Evolutionary conservation across 2,329 filamentous ascomycete species (phyloP), one percentile per base, ranked within the genome.

Genomic region (Pseudogymnoascus sp.): DNA sequence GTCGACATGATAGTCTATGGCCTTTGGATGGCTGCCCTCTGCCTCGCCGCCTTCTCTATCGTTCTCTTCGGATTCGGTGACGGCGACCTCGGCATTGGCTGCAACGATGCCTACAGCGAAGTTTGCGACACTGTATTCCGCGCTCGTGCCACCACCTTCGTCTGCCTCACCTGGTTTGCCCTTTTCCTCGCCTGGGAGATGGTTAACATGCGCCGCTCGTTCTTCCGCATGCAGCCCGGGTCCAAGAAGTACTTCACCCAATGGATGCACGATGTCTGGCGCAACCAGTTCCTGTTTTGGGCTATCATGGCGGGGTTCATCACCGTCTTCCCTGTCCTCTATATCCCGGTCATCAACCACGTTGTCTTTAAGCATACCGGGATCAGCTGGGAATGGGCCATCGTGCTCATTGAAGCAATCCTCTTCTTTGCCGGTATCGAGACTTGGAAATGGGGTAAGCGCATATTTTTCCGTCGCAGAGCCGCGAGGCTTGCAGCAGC

Each of bases 1-100:
- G 76, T 88, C 66, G 91, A 95, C 74, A 93, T 92, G 83, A 73
- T 91, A 11, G 85, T 92, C 17, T 93, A 93, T 71, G 91, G 91
- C 26, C 71, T 87, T 67, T 87, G 89, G 79, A 91, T 93, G 86
- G 88, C 89, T 1, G 82, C 80, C 1, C 85, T 90, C 66, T 88
- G 84, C 68, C 80, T 89, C 1, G 77, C 80, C 3, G 78, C 83
- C 44, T 90, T 90, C 74, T 77, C 82, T 1, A 77, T 90, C 9
- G 83, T 89, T 15, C 76, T 89, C 64, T 90, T 84, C 71, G 82
- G 80, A 21, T 83, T 82, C 66, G 84, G 85, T n/a, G 70, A 75
- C 26, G 79, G 78, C 31, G 72, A 83, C 44, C 81, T 89, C 0
- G 86, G 84, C 0, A 66, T 67, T 6, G 75, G 79, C 59, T 90